Conservation (phyloP, 306 rosid genomes). For the Medicago ruthenica region DNA sequence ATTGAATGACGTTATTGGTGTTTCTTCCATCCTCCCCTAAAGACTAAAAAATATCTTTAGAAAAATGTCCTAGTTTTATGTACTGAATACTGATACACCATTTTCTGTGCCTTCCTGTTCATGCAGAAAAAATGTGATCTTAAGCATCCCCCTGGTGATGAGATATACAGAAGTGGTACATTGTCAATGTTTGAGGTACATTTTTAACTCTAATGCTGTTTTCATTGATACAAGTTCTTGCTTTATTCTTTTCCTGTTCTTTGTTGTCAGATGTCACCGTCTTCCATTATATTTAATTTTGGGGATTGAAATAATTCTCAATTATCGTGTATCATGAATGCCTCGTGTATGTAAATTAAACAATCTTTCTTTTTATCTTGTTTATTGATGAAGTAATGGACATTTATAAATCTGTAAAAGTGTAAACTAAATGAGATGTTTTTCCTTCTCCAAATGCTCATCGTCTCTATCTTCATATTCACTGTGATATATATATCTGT, state of each 20-base stretch:
- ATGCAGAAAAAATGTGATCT: constrained; percentile 96
- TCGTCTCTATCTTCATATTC: neutral
- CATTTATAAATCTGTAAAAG: too few relatives aligned
- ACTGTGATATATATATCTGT: neutral
- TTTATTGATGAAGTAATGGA: neutral
- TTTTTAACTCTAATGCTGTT: constrained; percentile 11
- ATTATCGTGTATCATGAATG: neutral
- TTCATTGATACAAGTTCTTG: constrained; percentile 16
- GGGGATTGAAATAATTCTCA: neutral
- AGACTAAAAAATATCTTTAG: neutral
- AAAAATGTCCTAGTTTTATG: constrained; percentile 11
- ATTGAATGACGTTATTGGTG: neutral
- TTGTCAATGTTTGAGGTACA: constrained; percentile 98
- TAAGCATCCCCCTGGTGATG: constrained; percentile 99
- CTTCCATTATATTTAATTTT: neutral
- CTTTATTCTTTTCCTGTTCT: neutral
- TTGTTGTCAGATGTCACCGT: neutral
- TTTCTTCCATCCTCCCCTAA: neutral
- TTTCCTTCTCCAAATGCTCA: constrained; percentile 1
- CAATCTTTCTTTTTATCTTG: neutral
- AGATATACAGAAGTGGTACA: constrained; percentile 96
- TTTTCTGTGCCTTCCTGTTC: constrained; percentile 37
- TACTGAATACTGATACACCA: constrained; percentile 11
- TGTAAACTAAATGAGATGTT: neutral
- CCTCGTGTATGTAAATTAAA: neutral